Evolutionary conservation across 176 grass and related monocot genomes (phyloP).

Genomic region (Musa acuminata): DNA sequence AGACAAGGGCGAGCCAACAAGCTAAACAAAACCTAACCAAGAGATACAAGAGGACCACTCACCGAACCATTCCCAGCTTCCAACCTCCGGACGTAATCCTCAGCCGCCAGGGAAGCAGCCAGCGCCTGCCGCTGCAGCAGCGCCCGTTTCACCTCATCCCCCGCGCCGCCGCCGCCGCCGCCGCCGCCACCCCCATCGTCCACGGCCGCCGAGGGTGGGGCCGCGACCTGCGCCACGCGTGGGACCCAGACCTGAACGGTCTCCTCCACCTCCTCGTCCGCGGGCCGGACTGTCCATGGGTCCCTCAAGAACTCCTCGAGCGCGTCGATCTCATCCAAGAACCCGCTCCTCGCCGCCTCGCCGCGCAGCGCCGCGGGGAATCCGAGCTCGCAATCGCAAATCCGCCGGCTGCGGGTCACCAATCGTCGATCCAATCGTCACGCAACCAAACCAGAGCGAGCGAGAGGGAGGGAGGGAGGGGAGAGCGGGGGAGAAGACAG

Average conservation of each 20-base stretch:
- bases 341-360: not conserved
- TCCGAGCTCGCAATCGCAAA: slow-evolving; percentile 82
- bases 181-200: not conserved
- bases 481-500: not conserved
- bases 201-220: not conserved
- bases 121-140: slow-evolving; percentile 53
- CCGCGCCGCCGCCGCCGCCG: slow-evolving; percentile 22
- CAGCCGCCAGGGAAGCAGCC: slow-evolving; percentile 35
- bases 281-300: slow-evolving; percentile 47
- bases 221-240: slow-evolving; percentile 22
- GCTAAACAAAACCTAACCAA: not conserved
- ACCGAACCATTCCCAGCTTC: slow-evolving; percentile 46
- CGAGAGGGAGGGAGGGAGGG: not conserved
- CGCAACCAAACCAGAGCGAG: slow-evolving; percentile 3
- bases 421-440: not conserved
- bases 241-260: slow-evolving; percentile 70
- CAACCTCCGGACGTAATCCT: slow-evolving; percentile 45
- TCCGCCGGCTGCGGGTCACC: slow-evolving; percentile 40
- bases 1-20: not conserved
- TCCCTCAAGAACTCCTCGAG: slow-evolving; percentile 58
- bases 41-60: slow-evolving; percentile 6
- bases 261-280: not conserved
- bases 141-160: slow-evolving; percentile 32
- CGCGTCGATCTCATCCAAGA: slow-evolving; percentile 27
- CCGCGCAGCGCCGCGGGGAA: slow-evolving; percentile 21